Conservation (phyloP, 139 green algal genomes). For the Coelastrella sp. region DNA sequence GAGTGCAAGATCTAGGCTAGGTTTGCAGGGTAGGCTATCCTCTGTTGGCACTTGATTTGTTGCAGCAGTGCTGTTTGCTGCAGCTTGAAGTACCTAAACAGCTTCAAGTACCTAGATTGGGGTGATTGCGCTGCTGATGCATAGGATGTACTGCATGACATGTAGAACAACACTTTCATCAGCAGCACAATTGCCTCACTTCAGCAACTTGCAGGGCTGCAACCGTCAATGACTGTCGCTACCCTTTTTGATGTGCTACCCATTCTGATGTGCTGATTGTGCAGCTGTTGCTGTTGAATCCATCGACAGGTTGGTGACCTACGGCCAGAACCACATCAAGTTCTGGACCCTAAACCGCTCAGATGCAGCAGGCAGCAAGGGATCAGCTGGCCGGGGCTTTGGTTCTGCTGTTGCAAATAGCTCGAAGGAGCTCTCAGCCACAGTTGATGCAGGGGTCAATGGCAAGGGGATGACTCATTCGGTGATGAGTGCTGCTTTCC, state of each 20-base stretch:
- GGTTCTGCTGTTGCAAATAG: not conserved
- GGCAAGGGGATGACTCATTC: constrained; percentile 60
- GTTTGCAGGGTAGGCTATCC: no score
- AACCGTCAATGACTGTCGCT: not conserved
- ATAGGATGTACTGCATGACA: no score
- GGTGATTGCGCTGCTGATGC: no score
- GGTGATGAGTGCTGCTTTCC: constrained; percentile 58
- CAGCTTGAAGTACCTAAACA: no score
- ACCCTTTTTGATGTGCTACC: not conserved
- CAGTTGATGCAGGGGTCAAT: constrained; percentile 45
- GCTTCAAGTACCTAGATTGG: no score
- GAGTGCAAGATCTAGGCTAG: no score
- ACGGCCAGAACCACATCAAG: constrained; percentile 74
- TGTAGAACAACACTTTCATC: no score
- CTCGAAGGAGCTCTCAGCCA: not conserved
- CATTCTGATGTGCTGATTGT: not conserved
- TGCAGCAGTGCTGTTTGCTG: no score
- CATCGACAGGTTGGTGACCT: constrained; percentile 65
- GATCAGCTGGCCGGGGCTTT: not conserved
- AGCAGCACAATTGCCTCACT: not conserved
- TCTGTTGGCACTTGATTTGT: no score
- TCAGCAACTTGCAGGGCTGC: no score
- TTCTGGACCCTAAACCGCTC: constrained; percentile 54
- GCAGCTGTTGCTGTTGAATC: not conserved
- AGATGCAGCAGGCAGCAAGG: not conserved